Evolutionary conservation across 352 stramenopile genomes (phyloP).

Genomic region (Phytophthora cactorum): DNA sequence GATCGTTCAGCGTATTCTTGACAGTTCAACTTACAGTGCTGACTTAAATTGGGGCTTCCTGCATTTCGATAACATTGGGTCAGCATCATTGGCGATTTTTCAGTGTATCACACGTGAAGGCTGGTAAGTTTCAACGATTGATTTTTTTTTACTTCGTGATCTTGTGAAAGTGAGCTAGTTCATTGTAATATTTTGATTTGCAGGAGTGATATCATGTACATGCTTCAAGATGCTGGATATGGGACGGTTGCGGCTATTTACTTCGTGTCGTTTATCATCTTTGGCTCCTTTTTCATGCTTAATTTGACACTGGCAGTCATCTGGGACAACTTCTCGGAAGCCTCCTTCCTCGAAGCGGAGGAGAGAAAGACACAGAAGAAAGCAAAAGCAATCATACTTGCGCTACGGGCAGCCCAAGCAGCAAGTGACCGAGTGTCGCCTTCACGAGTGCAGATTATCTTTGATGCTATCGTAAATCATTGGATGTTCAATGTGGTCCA

Average conservation of each 20-base stretch:
- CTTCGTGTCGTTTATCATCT: conserved; percentile 89
- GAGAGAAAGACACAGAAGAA: conserved; percentile 46
- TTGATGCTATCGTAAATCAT: conserved; percentile 45
- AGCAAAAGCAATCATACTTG: conserved; percentile 29
- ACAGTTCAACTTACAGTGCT: conserved; percentile 58
- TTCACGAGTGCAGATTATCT: conserved; percentile 26
- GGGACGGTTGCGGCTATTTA: conserved; percentile 66
- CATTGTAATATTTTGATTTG: not conserved
- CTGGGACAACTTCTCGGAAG: conserved; percentile 80
- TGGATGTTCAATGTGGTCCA: conserved; percentile 63
- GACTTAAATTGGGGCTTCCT: conserved; percentile 89
- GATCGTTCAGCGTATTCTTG: conserved; percentile 46
- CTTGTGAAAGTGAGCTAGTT: not conserved
- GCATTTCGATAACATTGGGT: conserved; percentile 90
- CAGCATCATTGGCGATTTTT: conserved; percentile 87
- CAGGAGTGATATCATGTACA: conserved; percentile 72
- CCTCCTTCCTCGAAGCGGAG: conserved; percentile 63
- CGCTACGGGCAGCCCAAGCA: conserved; percentile 6
- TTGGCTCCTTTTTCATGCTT: conserved; percentile 92
- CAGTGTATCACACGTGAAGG: conserved; percentile 92
- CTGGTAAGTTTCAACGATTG: conserved; percentile 63
- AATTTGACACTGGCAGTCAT: conserved; percentile 92
- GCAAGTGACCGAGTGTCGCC: conserved; percentile 2
- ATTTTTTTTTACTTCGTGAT: not conserved
- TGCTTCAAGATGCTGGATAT: conserved; percentile 61